Conservation (phyloP, 257 asterid species). For the Jacaranda copaia region DNA sequence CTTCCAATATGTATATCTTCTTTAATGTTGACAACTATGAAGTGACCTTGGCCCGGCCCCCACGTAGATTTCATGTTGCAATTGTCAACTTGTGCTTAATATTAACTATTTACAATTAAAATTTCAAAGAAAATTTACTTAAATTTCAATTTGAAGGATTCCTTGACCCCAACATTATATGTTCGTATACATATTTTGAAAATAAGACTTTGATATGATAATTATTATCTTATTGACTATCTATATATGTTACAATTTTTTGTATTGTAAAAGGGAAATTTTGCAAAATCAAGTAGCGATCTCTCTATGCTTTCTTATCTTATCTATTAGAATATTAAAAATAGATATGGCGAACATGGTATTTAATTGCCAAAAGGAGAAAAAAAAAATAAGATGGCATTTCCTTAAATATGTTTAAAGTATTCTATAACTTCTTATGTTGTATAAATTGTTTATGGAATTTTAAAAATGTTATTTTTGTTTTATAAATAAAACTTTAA, state of each 20-base stretch:
- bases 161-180: too few species aligned
- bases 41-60: conserved; percentile 12
- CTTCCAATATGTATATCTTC: not conserved
- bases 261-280: not conserved
- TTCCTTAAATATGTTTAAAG: not conserved
- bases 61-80: not conserved
- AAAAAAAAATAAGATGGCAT: not conserved
- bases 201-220: too few species aligned
- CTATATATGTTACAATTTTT: too few species aligned
- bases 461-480: too few species aligned
- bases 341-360: not conserved
- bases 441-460: not conserved
- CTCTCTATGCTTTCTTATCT: not conserved
- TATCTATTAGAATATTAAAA: not conserved
- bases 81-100: not conserved
- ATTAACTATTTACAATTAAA: too few species aligned
- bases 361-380: not conserved
- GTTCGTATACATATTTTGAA: too few species aligned
- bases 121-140: too few species aligned
- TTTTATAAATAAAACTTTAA: too few species aligned
- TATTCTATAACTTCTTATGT: not conserved
- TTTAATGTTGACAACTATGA: not conserved
- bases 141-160: too few species aligned
- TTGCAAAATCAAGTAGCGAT: not conserved
- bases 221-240: too few species aligned